Base-by-base conservation (phyloP, 2,329 filamentous ascomycete species). In the Lachnellula occidentalis region DNA sequence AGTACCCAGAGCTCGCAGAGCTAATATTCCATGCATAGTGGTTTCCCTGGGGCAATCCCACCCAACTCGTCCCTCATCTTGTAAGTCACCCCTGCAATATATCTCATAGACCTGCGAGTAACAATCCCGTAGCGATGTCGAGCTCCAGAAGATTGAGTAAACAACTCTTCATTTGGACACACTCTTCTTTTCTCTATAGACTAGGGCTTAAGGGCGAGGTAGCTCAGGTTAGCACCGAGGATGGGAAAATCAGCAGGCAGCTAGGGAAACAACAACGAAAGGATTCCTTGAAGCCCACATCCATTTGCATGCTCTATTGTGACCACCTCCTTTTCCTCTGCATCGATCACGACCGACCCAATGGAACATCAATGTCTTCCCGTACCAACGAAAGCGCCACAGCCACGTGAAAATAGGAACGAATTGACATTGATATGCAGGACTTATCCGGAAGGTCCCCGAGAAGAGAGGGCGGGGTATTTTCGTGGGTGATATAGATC, bases 1-100 rank as follows among this genome's bases (percentile, higher is more conserved):
- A 43, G 41, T 17, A 43, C 36, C 14, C 14, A 39, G 36, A 15
- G 36, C 14, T 39, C 36, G 41, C 41, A 43, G 19, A 45, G 22
- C 43, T 45, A 45, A 45, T 14, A 27, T 19, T 53, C 27, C 53
- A 53, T 57, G 53, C 58, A 57, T 61, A 91, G 88, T 64, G 90
- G 90, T 53, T 94, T 92, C 76, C 83, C 87, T 34, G 85, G 83
- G 54, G 77, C 85, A 66, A 95, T 95, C 60, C 90, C 90, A 58
- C 73, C 84, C 39, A 82, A 86, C 65, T 76, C 89, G n/a, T 83
- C 79, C 61, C 79, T 95, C 59, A 80, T 95, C 75, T 95, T 95
- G 90, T 94, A 80, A 79, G 88, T 82, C 48, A 5, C 45, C 34
- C 19, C 42, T 45, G 56, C 45, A 56, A 55, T 37, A 50, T 7